phyloP scores from a whole-genome alignment of 805 yeast genomes.

The Metschnikowia amazonensis region DNA sequence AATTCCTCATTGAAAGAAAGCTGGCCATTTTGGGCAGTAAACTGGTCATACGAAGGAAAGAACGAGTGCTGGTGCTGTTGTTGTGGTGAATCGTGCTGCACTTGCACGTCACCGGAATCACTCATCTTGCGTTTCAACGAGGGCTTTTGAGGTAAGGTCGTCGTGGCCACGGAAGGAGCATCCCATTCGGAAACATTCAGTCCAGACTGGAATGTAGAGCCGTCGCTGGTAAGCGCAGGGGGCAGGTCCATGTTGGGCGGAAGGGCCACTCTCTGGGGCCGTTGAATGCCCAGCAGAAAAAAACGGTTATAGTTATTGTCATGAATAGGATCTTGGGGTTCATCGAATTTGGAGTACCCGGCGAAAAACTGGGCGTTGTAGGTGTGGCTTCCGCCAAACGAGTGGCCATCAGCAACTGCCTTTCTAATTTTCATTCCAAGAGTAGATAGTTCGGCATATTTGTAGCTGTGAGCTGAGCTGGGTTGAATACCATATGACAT shows the following conservation, averaged over 20 bases:
- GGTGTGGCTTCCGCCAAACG: slow-evolving; percentile 12
- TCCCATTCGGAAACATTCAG: slow-evolving; percentile 43
- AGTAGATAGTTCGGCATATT: slow-evolving; percentile 43
- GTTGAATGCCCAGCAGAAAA: background rate
- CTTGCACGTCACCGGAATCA: slow-evolving; percentile 1
- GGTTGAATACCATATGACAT: background rate
- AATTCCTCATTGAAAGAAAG: slow-evolving; percentile 49
- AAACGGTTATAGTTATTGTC: background rate
- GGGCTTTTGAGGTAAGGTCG: slow-evolving; percentile 9
- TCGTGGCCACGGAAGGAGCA: slow-evolving; percentile 2
- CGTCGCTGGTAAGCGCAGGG: slow-evolving; percentile 41
- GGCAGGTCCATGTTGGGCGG: slow-evolving; percentile 41
- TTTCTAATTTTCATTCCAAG: slow-evolving; percentile 72
- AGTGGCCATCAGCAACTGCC: slow-evolving; percentile 60
- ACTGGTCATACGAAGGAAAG: slow-evolving; percentile 18
- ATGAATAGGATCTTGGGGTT: background rate
- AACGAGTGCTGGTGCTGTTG: background rate
- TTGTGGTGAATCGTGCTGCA: background rate
- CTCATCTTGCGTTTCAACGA: slow-evolving; percentile 7
- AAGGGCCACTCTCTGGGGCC: slow-evolving; percentile 33
- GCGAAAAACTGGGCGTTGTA: slow-evolving; percentile 10
- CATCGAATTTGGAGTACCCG: slow-evolving; percentile 3
- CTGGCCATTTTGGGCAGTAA: slow-evolving; percentile 40
- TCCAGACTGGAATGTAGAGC: slow-evolving; percentile 42
- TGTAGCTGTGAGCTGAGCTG: slow-evolving; percentile 19